Evolutionary conservation across 306 rosid genomes (phyloP), one percentile per base, ranked within the genome.

Genomic region (Senna tora): DNA sequence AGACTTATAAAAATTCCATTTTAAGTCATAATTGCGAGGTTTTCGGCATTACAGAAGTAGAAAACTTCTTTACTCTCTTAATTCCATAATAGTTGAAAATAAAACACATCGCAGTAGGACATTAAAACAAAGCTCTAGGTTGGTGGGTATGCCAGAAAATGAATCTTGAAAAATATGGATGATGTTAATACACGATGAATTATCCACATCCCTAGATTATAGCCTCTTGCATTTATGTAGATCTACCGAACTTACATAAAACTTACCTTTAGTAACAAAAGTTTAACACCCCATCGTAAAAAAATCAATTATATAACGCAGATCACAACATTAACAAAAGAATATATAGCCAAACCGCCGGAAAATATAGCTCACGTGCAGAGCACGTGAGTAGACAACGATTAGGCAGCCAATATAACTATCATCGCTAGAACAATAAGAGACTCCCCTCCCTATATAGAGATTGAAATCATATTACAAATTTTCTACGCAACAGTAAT

Each of bases 351-450:
- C 52, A 65, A 62, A 17, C 19, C 19, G 25, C 17, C 8, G 9
- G 15, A 19, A 36, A 55, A 65, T 80, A 66, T 69, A 73, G 64
- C 51, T 34, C 71, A 73, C 69, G 50, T 42, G 80, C 73, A 8
- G 47, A 14, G 73, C 65, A 64, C 68, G 7, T 14, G 22, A 25
- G 5, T 19, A 17, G 21, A 30, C 13, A 65, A 56, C 33, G 21
- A 49, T 53, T n/a, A n/a, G n/a, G n/a, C n/a, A n/a, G n/a, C n/a
- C n/a, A n/a, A n/a, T n/a, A n/a, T n/a, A n/a, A n/a, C n/a, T n/a
- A n/a, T n/a, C n/a, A n/a, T n/a, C n/a, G n/a, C n/a, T n/a, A n/a
- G n/a, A n/a, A n/a, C n/a, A n/a, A n/a, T n/a, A n/a, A n/a, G n/a
- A n/a, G n/a, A n/a, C n/a, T n/a, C n/a, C n/a, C n/a, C n/a, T n/a